Evolutionary conservation across 129 eudicot genomes (phyloP).

Genomic region (Logfia minima): DNA sequence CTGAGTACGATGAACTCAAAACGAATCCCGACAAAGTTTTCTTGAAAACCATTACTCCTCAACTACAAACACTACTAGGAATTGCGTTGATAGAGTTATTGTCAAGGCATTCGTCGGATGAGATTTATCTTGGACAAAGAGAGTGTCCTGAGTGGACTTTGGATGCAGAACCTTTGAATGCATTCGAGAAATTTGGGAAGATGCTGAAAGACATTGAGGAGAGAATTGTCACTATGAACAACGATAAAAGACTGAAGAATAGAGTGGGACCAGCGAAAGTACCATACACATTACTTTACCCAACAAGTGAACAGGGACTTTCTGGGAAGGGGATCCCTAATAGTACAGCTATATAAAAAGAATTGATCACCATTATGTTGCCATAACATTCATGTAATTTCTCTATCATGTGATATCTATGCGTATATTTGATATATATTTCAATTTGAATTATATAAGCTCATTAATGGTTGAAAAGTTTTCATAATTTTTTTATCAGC

Average conservation of each 20-base stretch:
- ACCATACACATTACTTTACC: constrained; percentile 41
- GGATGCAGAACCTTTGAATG: constrained; percentile 33
- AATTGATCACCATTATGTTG: background rate
- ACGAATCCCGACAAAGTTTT: constrained; percentile 35
- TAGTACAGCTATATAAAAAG: constrained; percentile 23
- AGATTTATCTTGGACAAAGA: constrained; percentile 45
- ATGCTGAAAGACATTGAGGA: constrained; percentile 41
- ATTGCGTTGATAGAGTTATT: constrained; percentile 43
- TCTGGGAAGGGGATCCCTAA: constrained; percentile 48
- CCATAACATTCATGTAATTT: background rate
- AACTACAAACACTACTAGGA: constrained; percentile 34
- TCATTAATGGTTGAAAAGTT: background rate
- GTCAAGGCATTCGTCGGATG: constrained; percentile 41
- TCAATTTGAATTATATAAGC: background rate
- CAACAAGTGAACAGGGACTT: constrained; percentile 33
- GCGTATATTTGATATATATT: background rate
- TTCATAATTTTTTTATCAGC: background rate
- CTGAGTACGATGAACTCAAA: constrained; percentile 44
- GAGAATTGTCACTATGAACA: constrained; percentile 36
- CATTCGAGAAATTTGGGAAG: constrained; percentile 34
- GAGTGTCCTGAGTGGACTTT: constrained; percentile 39
- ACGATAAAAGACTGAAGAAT: constrained; percentile 39
- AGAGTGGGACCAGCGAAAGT: constrained; percentile 41
- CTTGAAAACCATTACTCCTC: constrained; percentile 38
- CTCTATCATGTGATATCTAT: background rate